A percentile compares a stretch with the other conserved stretches of the same genome.
phyloP scores from a whole-genome alignment of 441 rosid genomes.

The Aleurites moluccanus region DNA sequence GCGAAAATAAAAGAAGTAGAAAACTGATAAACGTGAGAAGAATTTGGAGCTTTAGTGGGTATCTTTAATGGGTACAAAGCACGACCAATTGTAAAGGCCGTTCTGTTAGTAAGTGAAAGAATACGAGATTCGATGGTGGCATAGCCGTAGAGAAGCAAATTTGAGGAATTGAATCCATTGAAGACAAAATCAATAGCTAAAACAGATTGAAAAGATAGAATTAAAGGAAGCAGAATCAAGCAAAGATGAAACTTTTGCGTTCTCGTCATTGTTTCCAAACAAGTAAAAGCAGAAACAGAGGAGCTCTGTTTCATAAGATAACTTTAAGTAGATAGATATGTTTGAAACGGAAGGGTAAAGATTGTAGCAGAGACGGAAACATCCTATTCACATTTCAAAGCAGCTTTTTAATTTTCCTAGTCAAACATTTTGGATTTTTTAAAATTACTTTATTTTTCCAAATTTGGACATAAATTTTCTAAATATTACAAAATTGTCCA shows the following conservation, averaged over 20 bases:
- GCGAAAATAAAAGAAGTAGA: conserved; percentile 75
- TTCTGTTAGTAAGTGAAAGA: conserved; percentile 56
- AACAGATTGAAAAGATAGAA: conserved; percentile 22
- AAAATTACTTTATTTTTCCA: no score
- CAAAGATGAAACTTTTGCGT: conserved; percentile 16
- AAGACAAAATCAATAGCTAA: conserved; percentile 55
- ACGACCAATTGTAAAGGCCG: conserved; percentile 42
- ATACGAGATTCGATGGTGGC: conserved; percentile 48
- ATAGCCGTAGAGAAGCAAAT: conserved; percentile 40
- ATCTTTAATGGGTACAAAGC: conserved; percentile 47
- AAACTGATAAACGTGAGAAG: conserved; percentile 49
- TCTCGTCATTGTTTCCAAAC: conserved; percentile 27
- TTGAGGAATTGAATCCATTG: conserved; percentile 56
- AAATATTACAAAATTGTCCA: not conserved
- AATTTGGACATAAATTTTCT: not conserved
- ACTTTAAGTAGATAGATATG: not conserved
- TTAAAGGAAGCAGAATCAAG: conserved; percentile 17
- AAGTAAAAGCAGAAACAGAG: conserved; percentile 13
- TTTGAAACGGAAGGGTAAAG: not conserved
- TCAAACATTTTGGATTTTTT: conserved; percentile 10
- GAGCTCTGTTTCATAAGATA: not conserved
- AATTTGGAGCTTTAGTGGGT: conserved; percentile 38
- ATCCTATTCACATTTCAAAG: not conserved
- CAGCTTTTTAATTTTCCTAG: not conserved
- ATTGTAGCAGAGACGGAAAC: not conserved